Evolutionary conservation across 139 green algal species (phyloP), one percentile per base, ranked within the genome.

Genomic region (Pleodorina starrii): DNA sequence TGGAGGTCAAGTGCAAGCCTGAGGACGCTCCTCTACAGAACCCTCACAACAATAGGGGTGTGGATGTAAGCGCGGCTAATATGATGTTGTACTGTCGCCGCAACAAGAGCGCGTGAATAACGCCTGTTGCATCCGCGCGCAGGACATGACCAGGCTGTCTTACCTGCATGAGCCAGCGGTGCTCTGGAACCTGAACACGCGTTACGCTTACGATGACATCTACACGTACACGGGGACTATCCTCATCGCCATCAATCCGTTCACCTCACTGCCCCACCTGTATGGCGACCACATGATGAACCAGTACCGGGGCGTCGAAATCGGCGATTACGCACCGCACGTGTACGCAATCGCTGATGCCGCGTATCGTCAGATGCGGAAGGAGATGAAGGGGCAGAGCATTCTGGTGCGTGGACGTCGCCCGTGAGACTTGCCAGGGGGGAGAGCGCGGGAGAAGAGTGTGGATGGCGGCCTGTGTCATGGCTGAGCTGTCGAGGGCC

Each of bases 161-260:
- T 99, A 99, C 92, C 94, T 99, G 25, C 98, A 99, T 91, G 98
- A 99, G 95, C 98, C 98, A 6, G 97, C 96, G 0, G 98, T 99
- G 57, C 94, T 99, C 23, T 96, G 94, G 93, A 98, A 98, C 92
- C 87, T 99, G 17, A 95, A 95, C 74, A 90, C 84, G 1, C 92
- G 97, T n/a, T 98, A 98, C 86, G 74, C 91, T 68, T 91, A 96
- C 43, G 96, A 99, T 71, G 95, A 97, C 90, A 99, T 99, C 90
- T 99, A 99, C 95, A 99, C 97, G 42, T 99, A 98, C 91, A 97
- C 95, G 21, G 97, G 96, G 85, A 96, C 90, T 74, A 98, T 99
- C 78, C 93, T 99, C 35, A 98, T 99, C 90, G 97, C 97, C 10
- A 95, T 99, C 51, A 99, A 99, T 90, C 97, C 97, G 0, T 98